Conservation (phyloP, 2,329 filamentous ascomycete genomes). For the Trichoderma oligosporum region DNA sequence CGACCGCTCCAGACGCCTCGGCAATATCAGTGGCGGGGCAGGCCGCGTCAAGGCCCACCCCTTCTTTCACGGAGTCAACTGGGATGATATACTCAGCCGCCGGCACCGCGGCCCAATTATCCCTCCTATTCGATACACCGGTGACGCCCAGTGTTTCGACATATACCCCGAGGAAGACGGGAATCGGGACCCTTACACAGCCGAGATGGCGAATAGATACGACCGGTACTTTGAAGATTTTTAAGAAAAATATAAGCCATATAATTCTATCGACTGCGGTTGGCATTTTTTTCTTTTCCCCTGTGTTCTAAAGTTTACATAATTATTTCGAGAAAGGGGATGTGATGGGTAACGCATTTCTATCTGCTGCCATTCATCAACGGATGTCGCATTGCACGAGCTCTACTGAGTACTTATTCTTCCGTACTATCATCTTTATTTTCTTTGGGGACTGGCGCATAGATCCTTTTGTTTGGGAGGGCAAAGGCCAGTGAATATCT, state of each 20-base stretch:
- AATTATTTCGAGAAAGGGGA: not conserved
- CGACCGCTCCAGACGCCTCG: conserved; percentile 71
- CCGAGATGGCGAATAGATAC: conserved; percentile 65
- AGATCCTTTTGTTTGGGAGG: not conserved
- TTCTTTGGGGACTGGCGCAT: not conserved
- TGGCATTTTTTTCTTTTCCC: not conserved
- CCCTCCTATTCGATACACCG: conserved; percentile 67
- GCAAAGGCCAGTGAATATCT: not conserved
- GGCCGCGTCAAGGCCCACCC: conserved; percentile 68
- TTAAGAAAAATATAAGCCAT: conserved; percentile 35
- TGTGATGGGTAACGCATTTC: not conserved
- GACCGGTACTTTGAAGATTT: conserved; percentile 71
- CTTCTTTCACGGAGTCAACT: conserved; percentile 70
- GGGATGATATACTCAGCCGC: conserved; percentile 66
- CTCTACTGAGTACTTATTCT: not conserved
- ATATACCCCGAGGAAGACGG: conserved; percentile 74
- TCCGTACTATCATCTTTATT: not conserved
- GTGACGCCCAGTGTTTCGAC: conserved; percentile 78
- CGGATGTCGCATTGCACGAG: not conserved
- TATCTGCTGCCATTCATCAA: not conserved
- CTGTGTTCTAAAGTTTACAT: not conserved
- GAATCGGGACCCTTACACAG: conserved; percentile 62
- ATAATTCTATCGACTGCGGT: not conserved
- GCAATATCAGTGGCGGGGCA: conserved; percentile 74
- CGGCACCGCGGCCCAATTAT: conserved; percentile 67